Conservation (phyloP, 2,329 filamentous ascomycete species). For the Rhexocercosporidium sp. region DNA sequence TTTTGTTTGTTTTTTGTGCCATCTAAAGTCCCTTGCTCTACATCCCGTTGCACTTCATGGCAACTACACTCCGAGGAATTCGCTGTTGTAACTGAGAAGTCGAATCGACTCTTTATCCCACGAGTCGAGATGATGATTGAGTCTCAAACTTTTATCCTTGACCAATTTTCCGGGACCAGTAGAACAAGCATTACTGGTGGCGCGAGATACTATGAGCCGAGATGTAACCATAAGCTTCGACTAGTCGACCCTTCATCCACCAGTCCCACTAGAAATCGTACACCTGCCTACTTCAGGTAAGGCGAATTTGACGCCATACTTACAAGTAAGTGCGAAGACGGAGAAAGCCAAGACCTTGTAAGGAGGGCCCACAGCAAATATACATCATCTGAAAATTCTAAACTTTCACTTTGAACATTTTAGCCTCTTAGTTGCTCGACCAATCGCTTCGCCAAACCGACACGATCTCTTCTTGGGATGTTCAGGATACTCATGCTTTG, state of each 20-base stretch:
- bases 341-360: neutral
- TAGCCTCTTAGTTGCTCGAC: too few species aligned
- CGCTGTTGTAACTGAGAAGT: too few species aligned
- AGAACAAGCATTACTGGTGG: neutral
- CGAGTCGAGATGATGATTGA: too few species aligned
- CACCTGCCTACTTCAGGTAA: neutral
- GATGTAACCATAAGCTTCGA: neutral
- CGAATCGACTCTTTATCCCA: too few species aligned
- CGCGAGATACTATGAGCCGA: neutral
- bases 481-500: neutral
- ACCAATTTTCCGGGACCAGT: neutral
- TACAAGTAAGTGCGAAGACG: neutral
- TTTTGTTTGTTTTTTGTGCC: too few species aligned
- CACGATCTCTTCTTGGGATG: neutral
- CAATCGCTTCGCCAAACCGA: neutral
- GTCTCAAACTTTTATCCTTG: too few species aligned
- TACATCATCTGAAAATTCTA: conserved; percentile 1
- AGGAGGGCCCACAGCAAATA: neutral
- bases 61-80: too few species aligned
- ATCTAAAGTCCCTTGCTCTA: too few species aligned
- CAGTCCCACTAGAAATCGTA: neutral
- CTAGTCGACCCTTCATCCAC: neutral
- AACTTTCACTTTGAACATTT: neutral
- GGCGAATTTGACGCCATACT: neutral
- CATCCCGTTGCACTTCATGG: too few species aligned